Percentiles rank a stretch among this genome's conserved stretches.
Conservation (phyloP, 768 basidiomycete genomes). For the Agaricus subrufescens region DNA sequence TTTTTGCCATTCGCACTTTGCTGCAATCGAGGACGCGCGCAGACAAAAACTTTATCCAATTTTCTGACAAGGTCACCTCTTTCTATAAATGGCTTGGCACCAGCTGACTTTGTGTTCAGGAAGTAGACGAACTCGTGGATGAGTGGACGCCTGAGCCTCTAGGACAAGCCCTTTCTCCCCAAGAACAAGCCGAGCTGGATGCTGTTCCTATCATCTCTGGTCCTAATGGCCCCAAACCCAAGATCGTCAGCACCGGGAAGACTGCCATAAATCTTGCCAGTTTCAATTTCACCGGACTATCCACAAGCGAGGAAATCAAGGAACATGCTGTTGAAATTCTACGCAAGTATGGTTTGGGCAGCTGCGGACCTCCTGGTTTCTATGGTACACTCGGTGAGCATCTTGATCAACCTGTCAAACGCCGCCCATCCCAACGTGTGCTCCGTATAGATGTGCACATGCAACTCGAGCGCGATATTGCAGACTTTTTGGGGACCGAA, state of each 20-base stretch:
- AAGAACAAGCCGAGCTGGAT: constrained; percentile 65
- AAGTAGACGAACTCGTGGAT: constrained; percentile 93
- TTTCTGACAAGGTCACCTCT: constrained; percentile 77
- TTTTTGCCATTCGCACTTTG: constrained; percentile 89
- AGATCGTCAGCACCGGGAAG: constrained; percentile 66
- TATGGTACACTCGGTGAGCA: constrained; percentile 89
- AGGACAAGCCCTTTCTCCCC: constrained; percentile 50
- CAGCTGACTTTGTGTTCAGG: constrained; percentile 40
- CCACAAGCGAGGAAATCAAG: constrained; percentile 85
- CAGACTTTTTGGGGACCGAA: constrained; percentile 87
- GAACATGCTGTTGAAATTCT: constrained; percentile 80
- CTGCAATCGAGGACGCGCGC: constrained; percentile 85
- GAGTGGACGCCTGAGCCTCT: constrained; percentile 93
- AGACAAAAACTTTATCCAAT: constrained; percentile 87
- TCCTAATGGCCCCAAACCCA: constrained; percentile 78
- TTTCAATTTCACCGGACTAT: constrained; percentile 88
- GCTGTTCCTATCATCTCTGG: constrained; percentile 77
- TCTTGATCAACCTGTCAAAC: background rate
- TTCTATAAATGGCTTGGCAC: background rate
- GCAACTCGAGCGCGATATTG: constrained; percentile 82
- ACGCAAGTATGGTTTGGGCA: constrained; percentile 86
- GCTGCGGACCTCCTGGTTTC: constrained; percentile 95
- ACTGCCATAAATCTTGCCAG: constrained; percentile 81
- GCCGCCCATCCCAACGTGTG: background rate
- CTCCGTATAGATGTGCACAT: constrained; percentile 77